These are phyloP conservation scores for Podaxis sp. DNA, from an alignment of 768 basidiomycete species.

Conservation along the genomic window DNA sequence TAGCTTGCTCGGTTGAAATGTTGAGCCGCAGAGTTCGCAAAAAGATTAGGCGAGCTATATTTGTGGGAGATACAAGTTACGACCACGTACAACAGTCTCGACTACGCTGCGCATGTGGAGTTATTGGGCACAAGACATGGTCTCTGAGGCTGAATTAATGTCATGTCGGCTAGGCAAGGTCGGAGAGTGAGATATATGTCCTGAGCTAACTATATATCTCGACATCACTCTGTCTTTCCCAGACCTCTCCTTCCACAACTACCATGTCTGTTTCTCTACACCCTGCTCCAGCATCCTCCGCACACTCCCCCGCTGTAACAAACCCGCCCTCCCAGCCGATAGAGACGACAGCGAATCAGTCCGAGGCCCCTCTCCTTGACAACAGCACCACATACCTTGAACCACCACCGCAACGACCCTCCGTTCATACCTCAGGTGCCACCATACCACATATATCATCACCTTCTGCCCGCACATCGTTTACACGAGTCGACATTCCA, in stretches of 20 bases:
- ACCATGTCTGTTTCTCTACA: constrained; percentile 9
- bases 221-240: not conserved
- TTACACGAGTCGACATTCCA: constrained; percentile 43
- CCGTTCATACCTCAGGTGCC: not conserved
- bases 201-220: constrained; percentile 1
- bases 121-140: not conserved
- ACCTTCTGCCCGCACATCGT: constrained; percentile 46
- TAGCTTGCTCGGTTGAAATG: not conserved
- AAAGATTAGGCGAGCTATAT: not conserved
- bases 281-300: not conserved
- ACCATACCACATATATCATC: not conserved
- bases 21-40: not conserved
- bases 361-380: constrained; percentile 2
- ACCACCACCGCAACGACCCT: constrained; percentile 5
- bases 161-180: not conserved
- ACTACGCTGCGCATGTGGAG: not conserved
- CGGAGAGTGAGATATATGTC: not conserved
- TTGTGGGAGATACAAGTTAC: not conserved
- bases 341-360: not conserved
- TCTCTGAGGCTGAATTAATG: not conserved
- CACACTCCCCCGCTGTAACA: not conserved
- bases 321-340: not conserved
- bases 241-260: constrained; percentile 5
- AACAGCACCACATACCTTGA: constrained; percentile 1
- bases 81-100: not conserved